A percentile compares a stretch with the other conserved stretches of the same genome.
phyloP scores from a whole-genome alignment of 768 basidiomycete genomes.

The Mycena kentingensis region DNA sequence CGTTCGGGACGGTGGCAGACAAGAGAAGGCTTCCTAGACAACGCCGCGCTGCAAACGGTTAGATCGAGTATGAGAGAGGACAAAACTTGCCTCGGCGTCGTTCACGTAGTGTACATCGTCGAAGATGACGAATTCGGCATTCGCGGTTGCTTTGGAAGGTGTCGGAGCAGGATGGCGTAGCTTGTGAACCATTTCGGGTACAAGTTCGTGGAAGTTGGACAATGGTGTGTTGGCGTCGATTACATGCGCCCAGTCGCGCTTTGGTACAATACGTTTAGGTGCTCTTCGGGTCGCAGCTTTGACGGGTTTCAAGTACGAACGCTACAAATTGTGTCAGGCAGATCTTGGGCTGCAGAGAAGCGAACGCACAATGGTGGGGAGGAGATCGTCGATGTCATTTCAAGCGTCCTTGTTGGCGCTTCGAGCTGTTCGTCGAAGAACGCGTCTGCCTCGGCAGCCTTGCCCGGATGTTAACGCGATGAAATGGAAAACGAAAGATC shows the following conservation, averaged over 20 bases:
- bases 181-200: slow-evolving; percentile 95
- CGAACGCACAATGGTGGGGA: slow-evolving; percentile 56
- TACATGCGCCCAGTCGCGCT: slow-evolving; percentile 97
- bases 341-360: slow-evolving; percentile 1
- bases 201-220: slow-evolving; percentile 85
- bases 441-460: slow-evolving; percentile 16
- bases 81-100: slow-evolving; percentile 81
- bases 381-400: slow-evolving; percentile 74
- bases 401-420: slow-evolving; percentile 19
- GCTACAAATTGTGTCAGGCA: slow-evolving; percentile 39
- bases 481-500: background rate
- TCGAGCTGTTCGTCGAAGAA: slow-evolving; percentile 22
- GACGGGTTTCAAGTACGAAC: slow-evolving; percentile 58
- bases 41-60: slow-evolving; percentile 76
- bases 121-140: slow-evolving; percentile 99
- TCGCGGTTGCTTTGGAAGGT: slow-evolving; percentile 99
- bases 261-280: slow-evolving; percentile 54
- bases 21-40: slow-evolving; percentile 98
- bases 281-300: slow-evolving; percentile 42
- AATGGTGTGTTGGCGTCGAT: slow-evolving; percentile 92
- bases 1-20: slow-evolving; percentile 97
- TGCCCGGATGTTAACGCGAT: background rate
- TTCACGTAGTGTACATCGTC: slow-evolving; percentile 99
- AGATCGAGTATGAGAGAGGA: background rate
- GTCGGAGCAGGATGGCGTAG: slow-evolving; percentile 61